Conservation (phyloP, 345 rosid genomes). For the Eucalyptus lansdowneana region DNA sequence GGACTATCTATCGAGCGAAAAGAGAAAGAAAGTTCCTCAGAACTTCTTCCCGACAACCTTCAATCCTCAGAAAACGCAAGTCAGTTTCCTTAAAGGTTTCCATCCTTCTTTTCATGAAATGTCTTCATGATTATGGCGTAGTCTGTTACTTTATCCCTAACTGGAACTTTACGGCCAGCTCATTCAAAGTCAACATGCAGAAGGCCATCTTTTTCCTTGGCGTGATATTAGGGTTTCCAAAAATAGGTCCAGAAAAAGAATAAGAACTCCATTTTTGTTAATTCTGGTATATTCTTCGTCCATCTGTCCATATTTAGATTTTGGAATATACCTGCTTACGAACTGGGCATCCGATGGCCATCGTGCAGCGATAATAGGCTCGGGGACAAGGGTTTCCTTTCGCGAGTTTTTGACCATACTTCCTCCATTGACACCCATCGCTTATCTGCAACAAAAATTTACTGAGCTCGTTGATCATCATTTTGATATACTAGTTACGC, state of each 20-base stretch:
- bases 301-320: background rate
- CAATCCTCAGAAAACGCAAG: background rate
- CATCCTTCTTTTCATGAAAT: background rate
- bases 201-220: background rate
- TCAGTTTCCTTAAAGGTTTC: background rate
- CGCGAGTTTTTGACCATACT: conserved; percentile 85
- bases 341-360: conserved; percentile 63
- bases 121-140: background rate
- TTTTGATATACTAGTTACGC: background rate
- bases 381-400: conserved; percentile 89
- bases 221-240: background rate
- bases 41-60: background rate
- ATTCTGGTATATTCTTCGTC: background rate
- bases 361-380: conserved; percentile 91
- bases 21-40: background rate
- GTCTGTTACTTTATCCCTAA: background rate
- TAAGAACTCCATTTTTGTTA: background rate
- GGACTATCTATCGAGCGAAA: background rate
- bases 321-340: conserved; percentile 60
- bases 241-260: background rate
- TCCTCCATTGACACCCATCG: conserved; percentile 97
- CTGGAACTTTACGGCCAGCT: background rate
- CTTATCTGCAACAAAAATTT: conserved; percentile 29
- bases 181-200: background rate
- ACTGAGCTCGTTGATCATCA: background rate